phyloP scores from a whole-genome alignment of 768 basidiomycete genomes.

The Leccinum obscurum region DNA sequence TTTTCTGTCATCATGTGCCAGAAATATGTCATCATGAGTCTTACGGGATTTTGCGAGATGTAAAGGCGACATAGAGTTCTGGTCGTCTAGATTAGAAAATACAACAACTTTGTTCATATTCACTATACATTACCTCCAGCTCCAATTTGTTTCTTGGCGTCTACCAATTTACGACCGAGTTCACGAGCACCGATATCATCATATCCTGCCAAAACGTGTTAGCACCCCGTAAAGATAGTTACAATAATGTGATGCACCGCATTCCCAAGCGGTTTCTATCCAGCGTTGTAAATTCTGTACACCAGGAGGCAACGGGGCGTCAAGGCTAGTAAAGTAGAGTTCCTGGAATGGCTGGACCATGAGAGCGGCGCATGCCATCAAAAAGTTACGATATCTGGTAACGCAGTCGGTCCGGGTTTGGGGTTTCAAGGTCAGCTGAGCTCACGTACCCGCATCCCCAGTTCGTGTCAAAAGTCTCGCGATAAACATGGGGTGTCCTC shows the following conservation, averaged over 20 bases:
- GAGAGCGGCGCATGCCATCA: conserved; percentile 74
- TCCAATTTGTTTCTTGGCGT: conserved; percentile 76
- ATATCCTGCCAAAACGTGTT: conserved; percentile 48
- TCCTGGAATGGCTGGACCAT: conserved; percentile 66
- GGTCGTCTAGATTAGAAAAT: conserved; percentile 4
- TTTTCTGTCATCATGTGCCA: background rate
- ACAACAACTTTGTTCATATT: background rate
- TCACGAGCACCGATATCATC: conserved; percentile 68
- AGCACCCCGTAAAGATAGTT: background rate
- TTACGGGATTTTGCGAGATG: conserved; percentile 80
- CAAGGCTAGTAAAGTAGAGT: conserved; percentile 60
- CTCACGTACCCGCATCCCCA: conserved; percentile 75
- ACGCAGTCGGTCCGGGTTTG: conserved; percentile 1
- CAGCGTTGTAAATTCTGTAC: conserved; percentile 72
- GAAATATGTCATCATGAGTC: conserved; percentile 25
- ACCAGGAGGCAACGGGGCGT: conserved; percentile 59
- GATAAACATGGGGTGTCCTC: conserved; percentile 55
- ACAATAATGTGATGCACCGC: conserved; percentile 40
- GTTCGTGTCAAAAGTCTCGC: conserved; percentile 56
- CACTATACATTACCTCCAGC: conserved; percentile 57
- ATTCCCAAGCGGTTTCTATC: conserved; percentile 82
- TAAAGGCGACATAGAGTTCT: conserved; percentile 82
- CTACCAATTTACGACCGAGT: conserved; percentile 50
- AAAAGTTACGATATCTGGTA: conserved; percentile 75
- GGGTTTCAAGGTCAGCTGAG: conserved; percentile 6